Evolutionary conservation across 2,329 filamentous ascomycete genomes (phyloP).

Genomic region (Aplosporella prunicola): DNA sequence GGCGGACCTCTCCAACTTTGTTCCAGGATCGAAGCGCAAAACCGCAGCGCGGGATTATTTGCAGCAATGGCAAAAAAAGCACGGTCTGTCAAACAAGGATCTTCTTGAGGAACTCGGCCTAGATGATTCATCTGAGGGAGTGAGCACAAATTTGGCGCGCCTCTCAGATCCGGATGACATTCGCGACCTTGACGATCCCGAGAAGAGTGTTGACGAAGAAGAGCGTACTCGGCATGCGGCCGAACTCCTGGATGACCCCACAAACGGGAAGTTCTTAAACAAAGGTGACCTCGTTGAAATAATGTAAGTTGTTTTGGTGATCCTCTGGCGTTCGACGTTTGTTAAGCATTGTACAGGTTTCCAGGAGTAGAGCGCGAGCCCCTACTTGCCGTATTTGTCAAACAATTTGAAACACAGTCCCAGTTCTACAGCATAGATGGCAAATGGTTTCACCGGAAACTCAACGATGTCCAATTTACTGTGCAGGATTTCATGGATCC

Average conservation of each 20-base stretch:
- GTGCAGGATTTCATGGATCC: conserved; percentile 40
- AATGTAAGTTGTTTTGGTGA: conserved; percentile 15
- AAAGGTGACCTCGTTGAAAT: conserved; percentile 43
- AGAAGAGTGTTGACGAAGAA: neutral
- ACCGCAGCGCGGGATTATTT: conserved; percentile 18
- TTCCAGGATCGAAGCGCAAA: neutral
- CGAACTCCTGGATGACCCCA: conserved; percentile 20
- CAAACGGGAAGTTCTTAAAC: conserved; percentile 29
- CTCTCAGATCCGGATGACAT: neutral
- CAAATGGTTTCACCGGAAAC: conserved; percentile 34
- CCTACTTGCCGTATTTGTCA: conserved; percentile 42
- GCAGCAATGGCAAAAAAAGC: conserved; percentile 34
- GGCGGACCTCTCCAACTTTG: conserved; percentile 16
- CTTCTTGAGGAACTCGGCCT: conserved; percentile 21
- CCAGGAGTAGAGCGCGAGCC: conserved; percentile 22
- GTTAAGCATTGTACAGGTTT: neutral
- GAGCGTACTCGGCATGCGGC: conserved; percentile 17
- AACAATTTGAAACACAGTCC: conserved; percentile 28
- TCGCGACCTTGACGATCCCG: neutral
- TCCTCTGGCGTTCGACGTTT: neutral
- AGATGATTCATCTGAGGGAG: conserved; percentile 1
- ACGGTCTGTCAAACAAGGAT: conserved; percentile 25
- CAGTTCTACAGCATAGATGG: conserved; percentile 45
- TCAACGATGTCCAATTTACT: conserved; percentile 37
- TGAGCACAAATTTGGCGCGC: neutral